These are phyloP conservation scores for Sporothrix variecibatus DNA, from an alignment of 2,329 filamentous ascomycete species.

Conservation along the genomic window DNA sequence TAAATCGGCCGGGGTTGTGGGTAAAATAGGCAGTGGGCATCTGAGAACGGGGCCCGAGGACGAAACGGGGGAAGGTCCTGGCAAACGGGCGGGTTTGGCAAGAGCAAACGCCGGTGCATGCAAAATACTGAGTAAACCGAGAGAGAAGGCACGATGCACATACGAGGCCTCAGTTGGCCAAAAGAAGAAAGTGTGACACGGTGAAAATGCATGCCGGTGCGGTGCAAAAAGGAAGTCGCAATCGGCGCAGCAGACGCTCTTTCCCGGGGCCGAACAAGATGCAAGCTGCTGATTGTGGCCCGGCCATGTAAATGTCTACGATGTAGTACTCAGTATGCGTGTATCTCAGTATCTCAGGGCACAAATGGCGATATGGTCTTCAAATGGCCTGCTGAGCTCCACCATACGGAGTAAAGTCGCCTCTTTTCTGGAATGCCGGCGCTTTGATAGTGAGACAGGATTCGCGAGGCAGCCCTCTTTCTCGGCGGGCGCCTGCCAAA, in stretches of 20 bases:
- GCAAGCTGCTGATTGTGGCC: constrained; percentile 11
- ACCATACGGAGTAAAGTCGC: not conserved
- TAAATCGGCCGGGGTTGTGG: constrained; percentile 22
- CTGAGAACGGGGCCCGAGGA: not conserved
- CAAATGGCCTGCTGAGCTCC: not conserved
- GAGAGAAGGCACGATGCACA: not conserved
- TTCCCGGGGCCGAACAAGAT: not conserved
- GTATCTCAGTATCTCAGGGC: not conserved
- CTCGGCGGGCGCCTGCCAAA: not conserved
- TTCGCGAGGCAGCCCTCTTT: constrained; percentile 18
- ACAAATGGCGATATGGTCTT: not conserved
- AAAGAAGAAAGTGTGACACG: not conserved
- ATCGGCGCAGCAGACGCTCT: not conserved
- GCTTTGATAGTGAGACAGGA: constrained; percentile 19
- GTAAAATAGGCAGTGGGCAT: constrained; percentile 10
- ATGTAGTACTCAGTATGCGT: not conserved
- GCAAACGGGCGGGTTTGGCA: constrained; percentile 3
- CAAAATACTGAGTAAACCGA: too few relatives aligned
- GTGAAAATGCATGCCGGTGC: constrained; percentile 1
- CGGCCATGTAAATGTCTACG: not conserved
- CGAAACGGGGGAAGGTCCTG: not conserved
- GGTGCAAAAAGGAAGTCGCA: not conserved
- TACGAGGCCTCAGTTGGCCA: not conserved
- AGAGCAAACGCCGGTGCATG: not conserved
- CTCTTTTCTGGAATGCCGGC: constrained; percentile 17